These are phyloP conservation scores for Erythrophleum ivorense DNA, from an alignment of 331 rosid genomes.

Conservation along the genomic window DNA sequence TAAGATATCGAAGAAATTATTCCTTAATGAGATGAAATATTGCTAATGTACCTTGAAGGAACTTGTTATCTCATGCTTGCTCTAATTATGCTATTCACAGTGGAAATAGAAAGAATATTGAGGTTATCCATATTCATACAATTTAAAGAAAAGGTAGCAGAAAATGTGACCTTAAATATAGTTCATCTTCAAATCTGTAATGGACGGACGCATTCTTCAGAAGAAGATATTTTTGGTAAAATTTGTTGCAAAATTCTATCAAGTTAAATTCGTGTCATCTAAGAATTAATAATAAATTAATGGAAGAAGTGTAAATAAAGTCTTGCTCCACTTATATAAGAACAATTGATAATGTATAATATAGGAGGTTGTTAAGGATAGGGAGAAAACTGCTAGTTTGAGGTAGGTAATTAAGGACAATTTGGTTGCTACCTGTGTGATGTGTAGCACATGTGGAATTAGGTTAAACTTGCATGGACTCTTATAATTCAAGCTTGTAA, in stretches of 20 bases:
- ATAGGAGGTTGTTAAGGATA: conserved; percentile 7
- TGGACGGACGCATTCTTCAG: background rate
- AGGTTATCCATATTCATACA: background rate
- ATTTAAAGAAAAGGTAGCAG: background rate
- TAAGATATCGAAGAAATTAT: background rate
- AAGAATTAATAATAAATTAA: background rate
- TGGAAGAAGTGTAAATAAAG: background rate
- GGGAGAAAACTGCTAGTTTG: background rate
- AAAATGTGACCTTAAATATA: background rate
- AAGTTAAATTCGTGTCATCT: background rate
- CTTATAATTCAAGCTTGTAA: background rate
- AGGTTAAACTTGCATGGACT: background rate
- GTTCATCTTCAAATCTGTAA: background rate
- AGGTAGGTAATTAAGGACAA: background rate
- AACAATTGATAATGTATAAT: conserved; percentile 12
- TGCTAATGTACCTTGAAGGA: conserved; percentile 10
- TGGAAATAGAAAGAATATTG: conserved; percentile 1
- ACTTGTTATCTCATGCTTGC: background rate
- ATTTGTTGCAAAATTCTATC: background rate
- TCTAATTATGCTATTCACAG: background rate
- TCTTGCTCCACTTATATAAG: background rate
- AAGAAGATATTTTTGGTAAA: background rate
- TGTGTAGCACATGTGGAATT: background rate
- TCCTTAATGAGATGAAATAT: background rate
- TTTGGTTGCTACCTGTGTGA: background rate